These are phyloP conservation scores for Verticillium alfalfae DNA, from an alignment of 2,329 filamentous ascomycete species.

Conservation along the genomic window DNA sequence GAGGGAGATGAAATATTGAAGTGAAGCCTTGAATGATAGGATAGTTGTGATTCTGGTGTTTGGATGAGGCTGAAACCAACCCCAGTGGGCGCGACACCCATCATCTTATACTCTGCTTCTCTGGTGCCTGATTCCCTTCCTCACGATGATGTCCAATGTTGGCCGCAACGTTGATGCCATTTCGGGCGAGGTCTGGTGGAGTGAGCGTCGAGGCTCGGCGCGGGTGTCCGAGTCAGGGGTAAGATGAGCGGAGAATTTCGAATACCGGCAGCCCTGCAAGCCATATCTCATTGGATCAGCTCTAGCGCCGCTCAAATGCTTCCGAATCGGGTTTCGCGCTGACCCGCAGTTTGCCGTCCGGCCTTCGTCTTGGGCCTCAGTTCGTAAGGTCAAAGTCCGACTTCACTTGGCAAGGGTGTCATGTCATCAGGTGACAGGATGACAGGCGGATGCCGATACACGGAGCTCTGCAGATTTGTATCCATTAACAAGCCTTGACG, in stretches of 20 bases:
- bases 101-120: background rate
- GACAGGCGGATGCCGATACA: background rate
- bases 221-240: background rate
- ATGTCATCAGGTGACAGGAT: background rate
- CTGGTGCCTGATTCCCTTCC: background rate
- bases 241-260: background rate
- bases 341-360: background rate
- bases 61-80: background rate
- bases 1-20: too few species aligned
- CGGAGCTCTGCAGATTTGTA: background rate
- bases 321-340: constrained; percentile 7
- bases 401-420: background rate
- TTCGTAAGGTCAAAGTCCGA: background rate
- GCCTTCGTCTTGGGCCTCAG: background rate
- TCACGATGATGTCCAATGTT: background rate
- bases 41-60: background rate
- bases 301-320: constrained; percentile 10
- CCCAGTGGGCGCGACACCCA: background rate
- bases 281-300: background rate
- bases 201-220: background rate
- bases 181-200: background rate
- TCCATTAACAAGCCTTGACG: background rate
- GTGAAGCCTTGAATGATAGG: background rate
- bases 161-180: background rate
- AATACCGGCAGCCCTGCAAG: background rate